phyloP scores from a whole-genome alignment of 805 yeast genomes.

The Metschnikowia hibisci region DNA sequence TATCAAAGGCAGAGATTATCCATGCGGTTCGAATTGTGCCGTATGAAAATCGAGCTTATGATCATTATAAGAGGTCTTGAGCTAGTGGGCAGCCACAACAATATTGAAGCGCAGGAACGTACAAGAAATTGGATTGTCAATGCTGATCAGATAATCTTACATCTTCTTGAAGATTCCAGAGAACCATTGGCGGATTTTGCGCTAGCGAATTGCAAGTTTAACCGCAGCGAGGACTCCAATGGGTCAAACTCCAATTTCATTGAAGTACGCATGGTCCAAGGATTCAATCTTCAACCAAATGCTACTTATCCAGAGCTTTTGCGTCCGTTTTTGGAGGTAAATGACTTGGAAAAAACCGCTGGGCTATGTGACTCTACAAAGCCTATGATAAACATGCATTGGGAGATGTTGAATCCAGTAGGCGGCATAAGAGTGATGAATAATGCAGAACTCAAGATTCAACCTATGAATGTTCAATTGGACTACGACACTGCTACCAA shows the following conservation, averaged over 20 bases:
- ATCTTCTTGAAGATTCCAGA: slow-evolving; percentile 57
- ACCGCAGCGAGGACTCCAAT: slow-evolving; percentile 58
- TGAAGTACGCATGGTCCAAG: slow-evolving; percentile 60
- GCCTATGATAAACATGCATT: slow-evolving; percentile 37
- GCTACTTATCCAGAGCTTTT: slow-evolving; percentile 70
- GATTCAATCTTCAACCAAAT: slow-evolving; percentile 55
- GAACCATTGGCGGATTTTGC: slow-evolving; percentile 68
- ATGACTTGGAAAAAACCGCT: slow-evolving; percentile 13
- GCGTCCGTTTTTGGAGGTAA: slow-evolving; percentile 41
- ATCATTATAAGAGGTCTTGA: slow-evolving; percentile 27
- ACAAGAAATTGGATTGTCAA: slow-evolving; percentile 13
- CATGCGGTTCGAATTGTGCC: slow-evolving; percentile 32
- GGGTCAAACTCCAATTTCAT: slow-evolving; percentile 64
- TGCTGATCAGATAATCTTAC: slow-evolving; percentile 69
- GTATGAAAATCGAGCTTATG: slow-evolving; percentile 30
- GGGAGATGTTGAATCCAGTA: slow-evolving; percentile 83
- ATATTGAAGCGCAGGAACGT: slow-evolving; percentile 7
- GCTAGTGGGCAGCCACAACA: slow-evolving; percentile 9
- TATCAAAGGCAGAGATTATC: slow-evolving; percentile 22
- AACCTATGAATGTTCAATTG: slow-evolving; percentile 67
- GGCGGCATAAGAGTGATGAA: slow-evolving; percentile 88
- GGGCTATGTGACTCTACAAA: slow-evolving; percentile 4
- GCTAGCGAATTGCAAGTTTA: slow-evolving; percentile 56
- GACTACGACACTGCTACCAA: slow-evolving; percentile 68
- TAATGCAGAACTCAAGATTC: slow-evolving; percentile 52